Evolutionary conservation across 208 protist genomes (phyloP), one percentile per base, ranked within the genome.

Genomic region (Lotmaria passim): DNA sequence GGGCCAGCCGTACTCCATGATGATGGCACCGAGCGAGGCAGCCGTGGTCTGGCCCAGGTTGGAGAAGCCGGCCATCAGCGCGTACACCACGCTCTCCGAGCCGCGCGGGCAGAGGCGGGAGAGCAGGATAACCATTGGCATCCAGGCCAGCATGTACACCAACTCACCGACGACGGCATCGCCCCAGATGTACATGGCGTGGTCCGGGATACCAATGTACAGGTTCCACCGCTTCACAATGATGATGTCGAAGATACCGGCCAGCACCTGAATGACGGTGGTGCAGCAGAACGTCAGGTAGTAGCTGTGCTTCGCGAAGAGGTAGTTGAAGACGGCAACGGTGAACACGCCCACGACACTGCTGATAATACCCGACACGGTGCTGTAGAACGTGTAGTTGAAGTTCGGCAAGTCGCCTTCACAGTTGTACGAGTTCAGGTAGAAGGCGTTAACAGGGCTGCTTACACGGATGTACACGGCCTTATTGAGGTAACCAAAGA

Each of bases 31-130:
- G 24, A 88, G 58, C 0, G 78, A 64, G 28, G 44, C 52, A 1
- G 82, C 69, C 19, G 83, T 82, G 36, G 75, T 73, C 62, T 73
- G 65, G 11, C 89, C 91, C 43, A 96, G 75, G 78, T 94, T 93
- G 23, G 87, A 72, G 62, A 90, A 91, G 34, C 89, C 89, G 5
- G 90, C 86, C 68, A 96, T 78, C 28, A 95, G 73, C n/a, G 93
- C 83, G 53, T 90, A 94, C 52, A 93, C 82, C 26, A 90, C 83
- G 15, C 73, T 78, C 75, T 96, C 92, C 52, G 89, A 83, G 12
- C 87, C 89, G 26, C 77, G 81, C 12, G 93, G 90, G 64, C 89
- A 93, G 17, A 97, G 73, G 34, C 88, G 90, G 12, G 90, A 88
- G 48, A 93, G 73, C 30, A 97, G 74, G 30, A 97, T 73, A 0